Percentiles rank a stretch among this genome's conserved stretches.
Evolutionary conservation across 495 filamentous ascomycete species (phyloP).

Genomic region (Penicillium turbatum): DNA sequence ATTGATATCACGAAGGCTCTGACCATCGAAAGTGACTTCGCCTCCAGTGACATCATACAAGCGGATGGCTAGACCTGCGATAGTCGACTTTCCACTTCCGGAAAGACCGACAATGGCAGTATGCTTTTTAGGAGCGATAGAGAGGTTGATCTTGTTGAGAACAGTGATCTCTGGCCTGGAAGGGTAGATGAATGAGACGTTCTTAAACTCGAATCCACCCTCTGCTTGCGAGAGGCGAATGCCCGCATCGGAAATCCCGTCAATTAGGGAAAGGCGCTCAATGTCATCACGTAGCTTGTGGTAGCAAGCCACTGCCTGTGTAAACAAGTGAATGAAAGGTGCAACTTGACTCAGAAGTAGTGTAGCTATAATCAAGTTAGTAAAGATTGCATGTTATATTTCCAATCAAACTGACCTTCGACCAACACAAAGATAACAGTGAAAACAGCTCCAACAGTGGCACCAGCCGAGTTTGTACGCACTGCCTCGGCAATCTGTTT

Average conservation of each 20-base stretch:
- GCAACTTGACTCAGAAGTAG: conserved; percentile 60
- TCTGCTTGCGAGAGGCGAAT: conserved; percentile 34
- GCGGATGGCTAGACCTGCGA: conserved; percentile 52
- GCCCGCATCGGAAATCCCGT: conserved; percentile 37
- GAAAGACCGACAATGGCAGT: conserved; percentile 67
- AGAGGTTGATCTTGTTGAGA: conserved; percentile 45
- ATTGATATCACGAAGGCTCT: conserved; percentile 52
- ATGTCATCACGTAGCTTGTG: conserved; percentile 49
- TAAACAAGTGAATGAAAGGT: conserved; percentile 58
- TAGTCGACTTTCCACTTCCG: conserved; percentile 69
- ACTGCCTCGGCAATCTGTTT: conserved; percentile 48
- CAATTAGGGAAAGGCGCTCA: conserved; percentile 47
- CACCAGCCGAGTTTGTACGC: conserved; percentile 22
- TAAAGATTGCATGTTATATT: background rate
- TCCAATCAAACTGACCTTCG: conserved; percentile 47
- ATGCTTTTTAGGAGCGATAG: conserved; percentile 51
- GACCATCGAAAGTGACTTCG: conserved; percentile 49
- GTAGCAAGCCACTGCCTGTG: conserved; percentile 51
- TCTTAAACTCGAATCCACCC: conserved; percentile 45
- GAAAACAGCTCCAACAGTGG: conserved; percentile 56
- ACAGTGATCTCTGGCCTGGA: conserved; percentile 57
- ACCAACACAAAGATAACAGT: conserved; percentile 64
- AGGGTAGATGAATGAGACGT: conserved; percentile 61
- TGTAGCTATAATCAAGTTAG: conserved; percentile 44
- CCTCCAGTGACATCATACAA: conserved; percentile 46